Evolutionary conservation across 2,329 filamentous ascomycete species (phyloP).

Genomic region (Botryotinia narcissicola): DNA sequence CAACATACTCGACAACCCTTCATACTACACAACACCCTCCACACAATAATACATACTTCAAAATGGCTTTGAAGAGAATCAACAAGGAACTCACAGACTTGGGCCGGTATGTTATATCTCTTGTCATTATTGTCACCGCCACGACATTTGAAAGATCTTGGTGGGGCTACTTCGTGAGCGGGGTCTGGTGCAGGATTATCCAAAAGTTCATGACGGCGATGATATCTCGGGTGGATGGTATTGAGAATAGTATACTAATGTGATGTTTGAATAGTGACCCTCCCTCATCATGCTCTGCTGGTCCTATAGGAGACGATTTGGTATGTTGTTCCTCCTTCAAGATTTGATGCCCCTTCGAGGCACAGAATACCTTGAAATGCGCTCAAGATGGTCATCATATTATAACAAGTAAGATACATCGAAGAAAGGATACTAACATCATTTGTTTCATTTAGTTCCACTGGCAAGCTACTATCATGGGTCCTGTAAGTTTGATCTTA

Average conservation of each 20-base stretch:
- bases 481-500: conserved; percentile 70
- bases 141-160: conserved; percentile 23
- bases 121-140: conserved; percentile 25
- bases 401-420: not conserved
- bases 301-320: conserved; percentile 94
- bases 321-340: conserved; percentile 57
- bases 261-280: conserved; percentile 67
- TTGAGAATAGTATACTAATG: conserved; percentile 27
- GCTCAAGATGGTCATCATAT: conserved; percentile 30
- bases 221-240: conserved; percentile 10
- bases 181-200: conserved; percentile 38
- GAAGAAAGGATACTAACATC: conserved; percentile 37
- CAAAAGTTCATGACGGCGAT: conserved; percentile 35
- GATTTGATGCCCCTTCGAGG: conserved; percentile 18
- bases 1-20: conserved; percentile 23
- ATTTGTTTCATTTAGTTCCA: conserved; percentile 67
- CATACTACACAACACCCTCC: conserved; percentile 24
- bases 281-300: conserved; percentile 97
- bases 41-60: conserved; percentile 31
- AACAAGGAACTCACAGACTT: conserved; percentile 92
- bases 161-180: conserved; percentile 36
- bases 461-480: conserved; percentile 99
- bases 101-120: conserved; percentile 65
- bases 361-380: conserved; percentile 26
- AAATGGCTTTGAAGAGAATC: conserved; percentile 88